A percentile compares a stretch with the other conserved stretches of the same genome.
Evolutionary conservation across 192 early-diverging fungal genomes (phyloP).

Genomic region (Lobosporangium transversale): DNA sequence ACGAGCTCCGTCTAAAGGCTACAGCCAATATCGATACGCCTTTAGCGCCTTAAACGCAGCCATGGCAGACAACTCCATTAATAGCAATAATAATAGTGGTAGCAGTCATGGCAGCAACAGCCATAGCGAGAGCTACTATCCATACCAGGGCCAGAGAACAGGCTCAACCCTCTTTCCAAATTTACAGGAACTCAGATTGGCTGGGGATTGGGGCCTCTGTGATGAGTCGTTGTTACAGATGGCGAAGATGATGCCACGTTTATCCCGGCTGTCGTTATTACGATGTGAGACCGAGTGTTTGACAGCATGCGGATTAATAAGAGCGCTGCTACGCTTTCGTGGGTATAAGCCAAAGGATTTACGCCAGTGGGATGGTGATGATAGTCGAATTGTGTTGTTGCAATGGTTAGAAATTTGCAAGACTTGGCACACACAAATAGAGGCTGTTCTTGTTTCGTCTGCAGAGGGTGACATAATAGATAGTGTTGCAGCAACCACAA

Average conservation of each 20-base stretch:
- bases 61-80: no score
- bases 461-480: no score
- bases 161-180: neutral
- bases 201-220: slow-evolving; percentile 33
- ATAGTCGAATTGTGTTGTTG: no score
- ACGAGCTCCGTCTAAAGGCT: neutral
- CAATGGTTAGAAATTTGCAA: slow-evolving; percentile 19
- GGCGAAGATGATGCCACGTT: slow-evolving; percentile 14
- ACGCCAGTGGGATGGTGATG: no score
- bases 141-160: no score
- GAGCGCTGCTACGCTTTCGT: slow-evolving; percentile 15
- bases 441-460: no score
- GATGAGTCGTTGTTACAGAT: slow-evolving; percentile 24
- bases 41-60: no score
- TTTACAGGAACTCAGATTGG: slow-evolving; percentile 33
- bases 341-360: no score
- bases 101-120: neutral
- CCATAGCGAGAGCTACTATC: neutral
- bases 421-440: slow-evolving; percentile 19
- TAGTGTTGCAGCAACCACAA: no score
- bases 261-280: slow-evolving; percentile 25
- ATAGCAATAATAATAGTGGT: no score
- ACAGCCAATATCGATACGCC: neutral
- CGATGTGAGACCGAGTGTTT: slow-evolving; percentile 25
- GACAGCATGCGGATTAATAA: slow-evolving; percentile 22